Base-by-base conservation (phyloP, 2,329 filamentous ascomycete species). In the Diaporthe capsici region DNA sequence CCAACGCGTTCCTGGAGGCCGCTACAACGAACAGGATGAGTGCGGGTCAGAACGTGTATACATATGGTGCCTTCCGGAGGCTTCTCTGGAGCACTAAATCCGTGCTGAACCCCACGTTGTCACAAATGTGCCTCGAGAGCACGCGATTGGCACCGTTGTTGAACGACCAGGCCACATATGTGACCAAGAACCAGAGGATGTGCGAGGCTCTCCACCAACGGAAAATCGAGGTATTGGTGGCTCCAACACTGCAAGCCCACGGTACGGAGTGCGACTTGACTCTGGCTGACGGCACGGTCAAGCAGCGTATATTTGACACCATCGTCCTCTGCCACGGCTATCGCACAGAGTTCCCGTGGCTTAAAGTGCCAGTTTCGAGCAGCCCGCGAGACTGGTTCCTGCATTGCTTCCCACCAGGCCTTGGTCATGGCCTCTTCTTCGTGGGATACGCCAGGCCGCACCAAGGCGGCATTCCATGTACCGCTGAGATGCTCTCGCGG, bases 181-280 rank as follows among this genome's bases (percentile, higher is more conserved):
- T 63, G 60, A 63, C 60, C 37, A 63, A 63, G 60, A 63, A 63
- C 39, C 39, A 63, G 60, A 63, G 60, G n/a, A 44, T 63, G 39
- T 63, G 60, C 39, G 60, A 63, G 25, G 60, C 60, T 31, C 37
- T 63, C n/a, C 60, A 63, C 8, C 20, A 63, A 15, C n/a, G 9
- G 39, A 63, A 63, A 25, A 63, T 63, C 60, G 60, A 63, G 60
- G 60, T 63, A 2, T 8, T 63, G 39, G 39, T 63, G 37, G 39
- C 60, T 17, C 39, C 60, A 22, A 28, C 15, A 28, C 3, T 44
- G n/a, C 13, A 31, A 13, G 39, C 60, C 6, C 39, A 15, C 8
- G 39, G 39, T 2, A 44, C 12, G 3, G 15, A 25, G 17, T 63
- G 60, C 39, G 39, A 63, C 5, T 47, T 63, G 15, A 28, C 8